These are phyloP conservation scores for Umbelopsis ramanniana DNA, from an alignment of 192 early-diverging fungal species.

Conservation along the genomic window DNA sequence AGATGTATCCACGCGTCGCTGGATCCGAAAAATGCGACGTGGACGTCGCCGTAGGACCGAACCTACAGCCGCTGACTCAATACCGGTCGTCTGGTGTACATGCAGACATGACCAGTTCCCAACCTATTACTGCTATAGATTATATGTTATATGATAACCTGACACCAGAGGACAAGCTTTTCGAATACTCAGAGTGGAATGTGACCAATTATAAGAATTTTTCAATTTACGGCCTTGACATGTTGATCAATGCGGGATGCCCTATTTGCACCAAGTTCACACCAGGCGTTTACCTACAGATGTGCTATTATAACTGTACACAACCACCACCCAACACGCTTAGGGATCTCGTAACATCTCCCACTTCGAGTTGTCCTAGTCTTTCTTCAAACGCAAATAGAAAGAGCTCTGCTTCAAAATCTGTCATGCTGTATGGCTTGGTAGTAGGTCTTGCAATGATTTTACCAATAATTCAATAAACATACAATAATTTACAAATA, in stretches of 20 bases:
- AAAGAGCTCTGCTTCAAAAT: too few species aligned
- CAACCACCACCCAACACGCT: background rate
- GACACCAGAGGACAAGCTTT: background rate
- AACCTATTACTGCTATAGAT: too few species aligned
- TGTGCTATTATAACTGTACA: background rate
- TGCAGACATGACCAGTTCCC: too few species aligned
- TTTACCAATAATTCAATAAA: background rate
- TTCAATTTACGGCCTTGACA: background rate
- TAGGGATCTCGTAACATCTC: too few species aligned
- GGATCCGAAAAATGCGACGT: too few species aligned
- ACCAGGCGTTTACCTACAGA: background rate
- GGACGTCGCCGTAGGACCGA: background rate
- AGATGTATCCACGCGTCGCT: background rate
- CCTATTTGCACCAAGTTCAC: background rate
- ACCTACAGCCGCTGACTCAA: background rate
- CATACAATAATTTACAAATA: background rate
- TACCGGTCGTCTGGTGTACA: too few species aligned
- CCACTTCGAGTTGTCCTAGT: too few species aligned
- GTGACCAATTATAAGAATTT: background rate
- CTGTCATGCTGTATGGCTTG: background rate
- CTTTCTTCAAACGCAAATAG: too few species aligned
- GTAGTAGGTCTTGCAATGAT: background rate
- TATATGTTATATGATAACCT: too few species aligned
- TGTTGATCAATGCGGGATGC: background rate
- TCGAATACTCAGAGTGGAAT: background rate